These are phyloP conservation scores for Rhynchospora breviuscula DNA, from an alignment of 176 grass and related monocot species.

Conservation along the genomic window DNA sequence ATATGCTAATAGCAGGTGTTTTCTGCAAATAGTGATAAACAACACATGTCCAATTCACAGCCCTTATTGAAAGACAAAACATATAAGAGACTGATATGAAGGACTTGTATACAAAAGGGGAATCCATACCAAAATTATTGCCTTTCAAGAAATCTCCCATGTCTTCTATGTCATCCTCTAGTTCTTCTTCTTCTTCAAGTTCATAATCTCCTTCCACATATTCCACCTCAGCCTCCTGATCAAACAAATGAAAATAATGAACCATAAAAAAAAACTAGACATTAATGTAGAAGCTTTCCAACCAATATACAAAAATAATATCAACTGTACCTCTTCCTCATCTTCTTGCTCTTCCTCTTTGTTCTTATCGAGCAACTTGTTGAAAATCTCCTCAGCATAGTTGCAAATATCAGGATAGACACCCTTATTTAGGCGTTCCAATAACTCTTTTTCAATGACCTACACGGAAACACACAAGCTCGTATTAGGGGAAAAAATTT, in stretches of 20 bases:
- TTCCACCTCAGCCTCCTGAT: slow-evolving; percentile 56
- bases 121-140: slow-evolving; percentile 32
- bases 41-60: neutral
- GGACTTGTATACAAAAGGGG: neutral
- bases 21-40: neutral
- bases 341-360: slow-evolving; percentile 41
- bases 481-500: neutral
- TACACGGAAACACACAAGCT: slow-evolving; percentile 14
- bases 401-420: slow-evolving; percentile 89
- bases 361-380: slow-evolving; percentile 37
- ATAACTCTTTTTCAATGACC: slow-evolving; percentile 82
- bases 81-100: neutral
- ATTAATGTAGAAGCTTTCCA: slow-evolving; percentile 14
- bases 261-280: neutral
- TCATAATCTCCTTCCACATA: slow-evolving; percentile 52
- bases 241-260: slow-evolving; percentile 14
- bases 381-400: slow-evolving; percentile 35
- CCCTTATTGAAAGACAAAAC: neutral
- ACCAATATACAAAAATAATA: neutral
- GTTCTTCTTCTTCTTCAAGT: slow-evolving; percentile 60
- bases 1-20: neutral
- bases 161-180: slow-evolving; percentile 82
- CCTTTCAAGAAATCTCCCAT: slow-evolving; percentile 39
- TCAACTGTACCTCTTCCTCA: slow-evolving; percentile 50
- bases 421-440: slow-evolving; percentile 83